Evolutionary conservation across 805 yeast genomes (phyloP), one percentile per base, ranked within the genome.

Genomic region (Wickerhamomyces silvicola): DNA sequence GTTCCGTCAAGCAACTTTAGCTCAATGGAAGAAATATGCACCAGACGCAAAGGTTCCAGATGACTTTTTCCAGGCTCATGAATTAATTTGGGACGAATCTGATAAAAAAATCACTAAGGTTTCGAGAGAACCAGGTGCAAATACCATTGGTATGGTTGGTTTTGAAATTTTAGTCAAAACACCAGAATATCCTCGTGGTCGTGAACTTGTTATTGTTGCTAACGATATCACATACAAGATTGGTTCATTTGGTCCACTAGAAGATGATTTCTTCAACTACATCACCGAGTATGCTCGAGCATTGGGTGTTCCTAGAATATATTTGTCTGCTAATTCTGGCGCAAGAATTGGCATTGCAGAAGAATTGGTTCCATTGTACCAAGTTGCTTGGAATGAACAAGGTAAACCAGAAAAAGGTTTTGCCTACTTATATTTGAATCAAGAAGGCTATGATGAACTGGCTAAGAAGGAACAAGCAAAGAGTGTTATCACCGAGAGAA

Each of bases 291-390:
- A 79, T 46, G 96, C 97, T 21, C 76, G 95, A 65, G 69, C 75
- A 54, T 71, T 79, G 44, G 98, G 98, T 39, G 78, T 92, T 48
- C 99, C 99, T 54, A 74, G 99, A 66, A 75, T 92, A 36, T 92
- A 92, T 64, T 69, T 92, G 48, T 85, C 97, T 48, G 99, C 98
- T 18, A 92, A 92, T 73, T 88, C 97, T 39, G 99, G 99, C 70
- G 99, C 99, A 28, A 79, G 99, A 69, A 84, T 92, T 43, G 98
- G 98, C 55, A 76, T 92, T 57, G 98, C 99, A 18, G 97, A 92
- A 48, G 99, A 92, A 62, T 70, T 92, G 42, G 71, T 92, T 35
- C 92, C 96, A 38, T 72, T 75, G 54, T 87, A 77, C 68, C 78
- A 83, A 60, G 95, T 90, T 42, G 86, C 90, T 34, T 92, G 99